These are phyloP conservation scores for Malus hybrid DNA, from an alignment of 331 rosid genomes.

Conservation along the genomic window DNA sequence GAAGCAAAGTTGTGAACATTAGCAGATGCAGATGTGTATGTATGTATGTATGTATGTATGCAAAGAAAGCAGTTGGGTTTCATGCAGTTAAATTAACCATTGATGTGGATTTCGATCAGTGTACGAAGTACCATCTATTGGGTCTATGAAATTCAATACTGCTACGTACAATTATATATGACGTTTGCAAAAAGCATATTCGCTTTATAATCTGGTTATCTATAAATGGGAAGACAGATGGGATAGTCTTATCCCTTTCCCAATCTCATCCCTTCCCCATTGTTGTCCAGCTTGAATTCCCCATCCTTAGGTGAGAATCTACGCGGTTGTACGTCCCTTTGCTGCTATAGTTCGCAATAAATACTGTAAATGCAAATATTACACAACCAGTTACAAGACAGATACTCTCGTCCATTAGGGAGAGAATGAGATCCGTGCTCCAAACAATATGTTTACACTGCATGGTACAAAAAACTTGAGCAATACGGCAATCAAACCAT, in stretches of 20 bases:
- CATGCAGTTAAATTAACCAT: neutral
- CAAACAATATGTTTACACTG: neutral
- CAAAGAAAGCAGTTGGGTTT: neutral
- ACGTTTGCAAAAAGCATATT: neutral
- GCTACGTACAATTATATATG: neutral
- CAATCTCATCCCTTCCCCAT: neutral
- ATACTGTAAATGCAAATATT: no score
- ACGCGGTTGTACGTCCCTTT: neutral
- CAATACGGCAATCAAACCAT: neutral
- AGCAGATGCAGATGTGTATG: constrained; percentile 5
- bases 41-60: constrained; percentile 7
- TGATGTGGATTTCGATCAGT: neutral
- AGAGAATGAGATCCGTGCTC: neutral
- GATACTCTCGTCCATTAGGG: no score
- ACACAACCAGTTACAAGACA: neutral
- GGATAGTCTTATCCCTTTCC: neutral
- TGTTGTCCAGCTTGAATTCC: neutral
- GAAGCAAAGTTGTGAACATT: constrained; percentile 4
- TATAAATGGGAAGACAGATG: neutral
- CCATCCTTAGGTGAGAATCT: neutral
- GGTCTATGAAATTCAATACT: neutral
- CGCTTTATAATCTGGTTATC: neutral
- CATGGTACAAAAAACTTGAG: neutral
- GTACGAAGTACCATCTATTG: neutral
- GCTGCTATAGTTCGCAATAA: no score